phyloP scores from a whole-genome alignment of 345 rosid species.

The Cardiospermum halicacabum region DNA sequence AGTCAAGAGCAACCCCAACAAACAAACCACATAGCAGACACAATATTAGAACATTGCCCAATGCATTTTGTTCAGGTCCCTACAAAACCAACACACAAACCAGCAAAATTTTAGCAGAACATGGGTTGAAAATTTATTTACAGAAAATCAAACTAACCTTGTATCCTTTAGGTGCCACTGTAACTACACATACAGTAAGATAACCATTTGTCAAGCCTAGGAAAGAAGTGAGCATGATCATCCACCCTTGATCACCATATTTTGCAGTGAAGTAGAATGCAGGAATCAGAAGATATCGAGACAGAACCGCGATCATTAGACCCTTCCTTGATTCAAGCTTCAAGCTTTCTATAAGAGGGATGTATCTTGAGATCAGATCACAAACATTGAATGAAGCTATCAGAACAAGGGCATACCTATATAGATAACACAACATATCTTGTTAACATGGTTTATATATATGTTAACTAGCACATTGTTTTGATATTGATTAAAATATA shows the following conservation, averaged over 20 bases:
- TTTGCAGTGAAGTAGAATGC: neutral
- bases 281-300: neutral
- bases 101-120: neutral
- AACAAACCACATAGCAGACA: conserved; percentile 59
- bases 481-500: too few relatives aligned
- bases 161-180: conserved; percentile 79
- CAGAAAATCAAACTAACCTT: conserved; percentile 44
- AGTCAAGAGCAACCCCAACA: conserved; percentile 67
- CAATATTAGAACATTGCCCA: conserved; percentile 77
- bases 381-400: conserved; percentile 58
- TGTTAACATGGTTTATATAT: too few relatives aligned
- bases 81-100: conserved; percentile 22
- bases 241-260: conserved; percentile 54
- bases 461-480: too few relatives aligned
- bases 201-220: conserved; percentile 75
- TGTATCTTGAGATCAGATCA: conserved; percentile 66
- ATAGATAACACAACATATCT: neutral
- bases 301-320: neutral
- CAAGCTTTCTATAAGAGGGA: conserved; percentile 24
- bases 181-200: conserved; percentile 78
- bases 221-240: conserved; percentile 64
- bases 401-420: conserved; percentile 70
- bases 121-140: neutral
- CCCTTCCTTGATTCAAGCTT: neutral
- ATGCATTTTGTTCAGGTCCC: conserved; percentile 94